Percentiles rank a stretch among this genome's conserved stretches.
These are phyloP conservation scores for Beauveria pseudobassiana DNA, from an alignment of 2,329 filamentous ascomycete species.

Conservation along the genomic window DNA sequence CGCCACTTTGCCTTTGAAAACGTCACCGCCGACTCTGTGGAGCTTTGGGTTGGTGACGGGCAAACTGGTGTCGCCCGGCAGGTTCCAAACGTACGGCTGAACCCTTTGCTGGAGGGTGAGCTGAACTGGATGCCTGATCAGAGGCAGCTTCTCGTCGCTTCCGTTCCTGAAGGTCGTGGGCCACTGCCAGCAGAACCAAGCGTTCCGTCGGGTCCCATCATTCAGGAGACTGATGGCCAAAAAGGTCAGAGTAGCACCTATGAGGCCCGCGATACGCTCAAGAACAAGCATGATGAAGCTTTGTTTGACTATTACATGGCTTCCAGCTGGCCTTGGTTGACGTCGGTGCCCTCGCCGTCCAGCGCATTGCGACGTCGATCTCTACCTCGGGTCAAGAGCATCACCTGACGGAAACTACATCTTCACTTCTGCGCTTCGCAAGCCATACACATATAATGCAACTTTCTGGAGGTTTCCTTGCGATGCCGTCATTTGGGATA, in stretches of 20 bases:
- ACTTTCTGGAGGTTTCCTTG: neutral
- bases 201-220: neutral
- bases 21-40: slow-evolving; percentile 5
- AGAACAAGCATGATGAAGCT: slow-evolving; percentile 4
- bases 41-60: slow-evolving; percentile 4
- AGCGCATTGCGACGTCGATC: neutral
- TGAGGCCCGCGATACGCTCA: slow-evolving; percentile 5
- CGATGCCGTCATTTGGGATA: neutral
- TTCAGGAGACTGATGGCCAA: slow-evolving; percentile 4
- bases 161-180: neutral
- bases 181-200: neutral
- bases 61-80: neutral
- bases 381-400: neutral
- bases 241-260: slow-evolving; percentile 7
- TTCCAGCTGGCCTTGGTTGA: slow-evolving; percentile 6
- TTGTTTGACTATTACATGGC: slow-evolving; percentile 4
- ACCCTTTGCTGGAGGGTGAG: neutral
- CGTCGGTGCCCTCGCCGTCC: neutral
- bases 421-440: neutral
- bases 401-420: slow-evolving; percentile 5
- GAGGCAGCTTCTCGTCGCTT: slow-evolving; percentile 3
- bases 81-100: neutral
- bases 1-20: slow-evolving; percentile 5
- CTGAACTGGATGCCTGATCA: slow-evolving; percentile 3
- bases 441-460: neutral